Conservation (phyloP, 2,329 filamentous ascomycete genomes). For the Cladosporium sp. region DNA sequence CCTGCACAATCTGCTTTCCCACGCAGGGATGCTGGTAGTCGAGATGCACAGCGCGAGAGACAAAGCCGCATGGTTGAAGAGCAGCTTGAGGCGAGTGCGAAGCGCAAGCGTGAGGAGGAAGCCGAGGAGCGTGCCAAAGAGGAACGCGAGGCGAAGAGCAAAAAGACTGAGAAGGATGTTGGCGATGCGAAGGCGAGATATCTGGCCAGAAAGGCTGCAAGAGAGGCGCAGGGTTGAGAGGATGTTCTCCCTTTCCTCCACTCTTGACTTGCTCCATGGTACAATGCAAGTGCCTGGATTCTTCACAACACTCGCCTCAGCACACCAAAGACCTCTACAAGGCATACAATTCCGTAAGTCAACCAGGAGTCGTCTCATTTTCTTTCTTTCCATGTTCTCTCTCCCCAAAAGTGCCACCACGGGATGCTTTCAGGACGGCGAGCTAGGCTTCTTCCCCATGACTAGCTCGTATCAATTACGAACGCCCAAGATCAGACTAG, state of each 20-base stretch:
- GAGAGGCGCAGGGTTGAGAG: constrained; percentile 44
- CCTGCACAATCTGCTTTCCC: constrained; percentile 24
- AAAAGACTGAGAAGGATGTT: constrained; percentile 72
- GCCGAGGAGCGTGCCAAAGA: constrained; percentile 61
- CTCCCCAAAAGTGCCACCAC: neutral
- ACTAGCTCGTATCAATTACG: constrained; percentile 28
- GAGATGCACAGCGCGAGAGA: constrained; percentile 66
- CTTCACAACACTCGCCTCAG: neutral
- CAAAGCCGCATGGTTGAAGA: constrained; percentile 75
- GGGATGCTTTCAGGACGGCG: constrained; percentile 27
- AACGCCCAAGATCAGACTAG: constrained; percentile 25
- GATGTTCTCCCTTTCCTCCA: neutral
- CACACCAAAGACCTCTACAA: neutral
- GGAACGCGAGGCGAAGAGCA: constrained; percentile 65
- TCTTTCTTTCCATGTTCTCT: neutral
- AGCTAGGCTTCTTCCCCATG: constrained; percentile 25
- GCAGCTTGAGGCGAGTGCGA: constrained; percentile 68
- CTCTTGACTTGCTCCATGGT: neutral
- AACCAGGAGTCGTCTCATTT: neutral
- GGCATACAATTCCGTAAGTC: neutral
- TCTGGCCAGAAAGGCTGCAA: constrained; percentile 69
- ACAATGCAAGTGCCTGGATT: neutral
- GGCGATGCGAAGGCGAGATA: constrained; percentile 75
- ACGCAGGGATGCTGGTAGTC: constrained; percentile 38
- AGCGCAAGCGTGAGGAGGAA: constrained; percentile 64